Percentiles rank a stretch among this genome's conserved stretches.
Evolutionary conservation across 2,329 filamentous ascomycete genomes (phyloP).

Genomic region (Cladophialophora yegresii): DNA sequence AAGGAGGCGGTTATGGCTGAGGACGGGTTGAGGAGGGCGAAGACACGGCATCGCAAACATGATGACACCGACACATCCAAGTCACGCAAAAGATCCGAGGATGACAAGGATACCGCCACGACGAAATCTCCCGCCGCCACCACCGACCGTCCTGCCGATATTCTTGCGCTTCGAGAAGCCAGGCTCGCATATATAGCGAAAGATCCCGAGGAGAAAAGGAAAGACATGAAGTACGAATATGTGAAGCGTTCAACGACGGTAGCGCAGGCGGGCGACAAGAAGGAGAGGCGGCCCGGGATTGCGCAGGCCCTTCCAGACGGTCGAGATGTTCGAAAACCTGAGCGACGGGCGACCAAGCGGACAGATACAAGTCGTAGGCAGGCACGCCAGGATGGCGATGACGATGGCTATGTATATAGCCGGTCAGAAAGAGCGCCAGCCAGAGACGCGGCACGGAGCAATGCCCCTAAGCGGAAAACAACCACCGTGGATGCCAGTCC

Average conservation of each 20-base stretch:
- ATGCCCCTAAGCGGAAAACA: constrained; percentile 3
- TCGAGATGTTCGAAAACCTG: not conserved
- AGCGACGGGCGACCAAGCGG: constrained; percentile 12
- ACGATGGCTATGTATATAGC: constrained; percentile 31
- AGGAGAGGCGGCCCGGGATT: constrained; percentile 15
- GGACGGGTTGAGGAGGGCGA: constrained; percentile 25
- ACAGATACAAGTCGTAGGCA: constrained; percentile 13
- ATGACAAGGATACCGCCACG: constrained; percentile 22
- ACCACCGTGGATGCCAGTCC: constrained; percentile 3
- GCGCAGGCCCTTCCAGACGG: constrained; percentile 6
- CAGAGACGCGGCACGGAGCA: not conserved
- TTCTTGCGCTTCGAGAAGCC: constrained; percentile 34
- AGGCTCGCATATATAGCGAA: constrained; percentile 35
- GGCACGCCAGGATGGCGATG: constrained; percentile 14
- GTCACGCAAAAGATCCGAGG: constrained; percentile 19
- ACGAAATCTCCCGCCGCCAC: constrained; percentile 21
- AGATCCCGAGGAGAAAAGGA: constrained; percentile 28
- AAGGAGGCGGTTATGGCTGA: constrained; percentile 23
- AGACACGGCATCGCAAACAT: constrained; percentile 20
- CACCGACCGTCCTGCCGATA: constrained; percentile 27
- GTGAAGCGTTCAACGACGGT: constrained; percentile 24
- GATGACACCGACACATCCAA: constrained; percentile 24
- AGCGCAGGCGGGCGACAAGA: constrained; percentile 19
- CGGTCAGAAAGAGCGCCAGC: not conserved
- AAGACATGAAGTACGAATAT: constrained; percentile 37